Evolutionary conservation across 257 asterid genomes (phyloP).

Genomic region (Coffea eugenioides): DNA sequence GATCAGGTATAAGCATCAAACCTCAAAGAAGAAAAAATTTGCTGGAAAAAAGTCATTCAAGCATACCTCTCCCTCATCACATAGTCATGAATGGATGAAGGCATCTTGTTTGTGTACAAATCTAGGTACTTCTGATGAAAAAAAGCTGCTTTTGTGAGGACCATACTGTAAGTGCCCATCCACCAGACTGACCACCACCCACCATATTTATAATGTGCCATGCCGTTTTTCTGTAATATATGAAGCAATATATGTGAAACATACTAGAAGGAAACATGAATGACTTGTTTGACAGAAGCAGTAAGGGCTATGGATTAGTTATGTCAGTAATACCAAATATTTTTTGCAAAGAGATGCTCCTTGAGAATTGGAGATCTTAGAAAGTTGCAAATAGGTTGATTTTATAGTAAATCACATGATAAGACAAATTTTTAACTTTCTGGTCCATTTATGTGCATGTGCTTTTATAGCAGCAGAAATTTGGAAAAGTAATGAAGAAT

Average conservation of each 20-base stretch:
- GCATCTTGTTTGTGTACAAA: slow-evolving; percentile 51
- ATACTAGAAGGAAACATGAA: too few relatives aligned
- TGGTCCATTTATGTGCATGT: too few relatives aligned
- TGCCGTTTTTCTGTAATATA: slow-evolving; percentile 34
- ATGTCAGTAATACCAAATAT: too few relatives aligned
- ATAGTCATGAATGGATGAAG: slow-evolving; percentile 49
- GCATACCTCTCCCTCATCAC: slow-evolving; percentile 47
- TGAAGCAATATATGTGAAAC: neutral
- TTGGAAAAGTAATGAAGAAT: neutral
- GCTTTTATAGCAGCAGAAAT: too few relatives aligned
- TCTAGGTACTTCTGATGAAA: slow-evolving; percentile 54
- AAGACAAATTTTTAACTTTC: too few relatives aligned
- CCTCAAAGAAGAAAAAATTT: neutral
- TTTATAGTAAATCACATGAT: too few relatives aligned
- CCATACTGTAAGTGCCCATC: slow-evolving; percentile 64
- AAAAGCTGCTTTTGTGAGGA: slow-evolving; percentile 69
- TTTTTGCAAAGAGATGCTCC: too few relatives aligned
- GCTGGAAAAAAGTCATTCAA: neutral
- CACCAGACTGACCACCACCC: slow-evolving; percentile 88
- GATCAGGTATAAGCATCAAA: neutral
- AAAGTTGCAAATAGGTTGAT: too few relatives aligned
- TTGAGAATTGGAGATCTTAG: too few relatives aligned
- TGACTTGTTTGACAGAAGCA: too few relatives aligned
- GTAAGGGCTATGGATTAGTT: too few relatives aligned
- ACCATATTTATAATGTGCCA: slow-evolving; percentile 37